Conservation (phyloP, 73 alveolate species). For the Paramecium primaurelia region DNA sequence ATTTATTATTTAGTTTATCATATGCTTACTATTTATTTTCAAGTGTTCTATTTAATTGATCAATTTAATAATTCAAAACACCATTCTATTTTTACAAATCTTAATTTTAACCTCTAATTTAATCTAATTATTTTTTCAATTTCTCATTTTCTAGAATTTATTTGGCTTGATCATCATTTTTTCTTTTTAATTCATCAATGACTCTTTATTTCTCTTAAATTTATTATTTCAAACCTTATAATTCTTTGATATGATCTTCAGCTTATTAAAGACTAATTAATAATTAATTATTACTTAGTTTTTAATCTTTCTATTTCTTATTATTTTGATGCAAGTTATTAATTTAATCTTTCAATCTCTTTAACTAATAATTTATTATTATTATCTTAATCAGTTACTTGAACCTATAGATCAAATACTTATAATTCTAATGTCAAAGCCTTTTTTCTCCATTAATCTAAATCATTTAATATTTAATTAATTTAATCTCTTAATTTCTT, state of each 20-base stretch:
- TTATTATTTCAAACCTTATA: background rate
- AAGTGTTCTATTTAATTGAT: background rate
- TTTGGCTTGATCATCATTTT: background rate
- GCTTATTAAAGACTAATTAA: background rate
- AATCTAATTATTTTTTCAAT: background rate
- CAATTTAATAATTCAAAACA: background rate
- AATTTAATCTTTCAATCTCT: background rate
- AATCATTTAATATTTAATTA: background rate
- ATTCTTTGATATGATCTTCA: background rate
- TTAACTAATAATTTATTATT: background rate
- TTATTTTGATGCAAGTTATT: background rate
- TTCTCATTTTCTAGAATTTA: background rate
- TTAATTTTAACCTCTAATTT: background rate
- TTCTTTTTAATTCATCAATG: background rate
- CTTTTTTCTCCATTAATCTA: constrained; percentile 12
- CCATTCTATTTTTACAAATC: background rate
- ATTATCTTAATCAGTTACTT: background rate
- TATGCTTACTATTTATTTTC: background rate
- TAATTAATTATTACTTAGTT: background rate
- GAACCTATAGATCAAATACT: background rate
- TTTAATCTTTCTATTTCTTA: background rate
- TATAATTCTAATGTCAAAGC: background rate
- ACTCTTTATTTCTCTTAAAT: background rate
- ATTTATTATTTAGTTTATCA: background rate
- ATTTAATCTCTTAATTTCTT: background rate